phyloP scores from a whole-genome alignment of 192 early-diverging fungal genomes.

The Coemansia guatemalensis region DNA sequence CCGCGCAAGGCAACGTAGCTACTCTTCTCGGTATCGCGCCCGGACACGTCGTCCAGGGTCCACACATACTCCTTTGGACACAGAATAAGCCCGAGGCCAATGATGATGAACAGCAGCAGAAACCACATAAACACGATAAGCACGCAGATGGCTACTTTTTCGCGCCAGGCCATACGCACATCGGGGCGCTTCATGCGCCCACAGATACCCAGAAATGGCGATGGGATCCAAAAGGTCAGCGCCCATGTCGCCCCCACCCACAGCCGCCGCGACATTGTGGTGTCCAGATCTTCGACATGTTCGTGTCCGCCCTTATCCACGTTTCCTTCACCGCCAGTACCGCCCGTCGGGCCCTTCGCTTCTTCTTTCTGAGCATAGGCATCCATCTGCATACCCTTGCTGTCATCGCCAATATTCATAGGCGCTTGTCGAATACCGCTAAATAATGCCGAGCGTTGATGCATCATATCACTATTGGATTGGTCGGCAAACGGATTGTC shows the following conservation, averaged over 20 bases:
- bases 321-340: conserved; percentile 48
- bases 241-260: conserved; percentile 37
- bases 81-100: conserved; percentile 76
- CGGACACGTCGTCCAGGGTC: conserved; percentile 56
- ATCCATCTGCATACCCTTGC: conserved; percentile 25
- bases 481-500: conserved; percentile 42
- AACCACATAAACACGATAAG: conserved; percentile 80
- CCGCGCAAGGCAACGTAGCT: conserved; percentile 65
- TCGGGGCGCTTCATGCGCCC: conserved; percentile 80
- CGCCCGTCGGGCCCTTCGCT: conserved; percentile 12
- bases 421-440: not conserved
- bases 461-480: not conserved
- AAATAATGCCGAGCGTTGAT: conserved; percentile 5
- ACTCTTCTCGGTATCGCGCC: conserved; percentile 56
- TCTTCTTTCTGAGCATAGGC: conserved; percentile 19
- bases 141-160: conserved; percentile 84
- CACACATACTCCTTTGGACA: conserved; percentile 69
- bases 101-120: conserved; percentile 81
- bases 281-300: conserved; percentile 35
- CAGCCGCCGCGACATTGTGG: conserved; percentile 27
- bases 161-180: conserved; percentile 94
- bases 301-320: conserved; percentile 34
- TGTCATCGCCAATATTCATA: conserved; percentile 4
- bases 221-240: conserved; percentile 39
- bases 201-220: conserved; percentile 24